Evolutionary conservation across 352 stramenopile species (phyloP).

Genomic region (Globisporangium takayamanum): DNA sequence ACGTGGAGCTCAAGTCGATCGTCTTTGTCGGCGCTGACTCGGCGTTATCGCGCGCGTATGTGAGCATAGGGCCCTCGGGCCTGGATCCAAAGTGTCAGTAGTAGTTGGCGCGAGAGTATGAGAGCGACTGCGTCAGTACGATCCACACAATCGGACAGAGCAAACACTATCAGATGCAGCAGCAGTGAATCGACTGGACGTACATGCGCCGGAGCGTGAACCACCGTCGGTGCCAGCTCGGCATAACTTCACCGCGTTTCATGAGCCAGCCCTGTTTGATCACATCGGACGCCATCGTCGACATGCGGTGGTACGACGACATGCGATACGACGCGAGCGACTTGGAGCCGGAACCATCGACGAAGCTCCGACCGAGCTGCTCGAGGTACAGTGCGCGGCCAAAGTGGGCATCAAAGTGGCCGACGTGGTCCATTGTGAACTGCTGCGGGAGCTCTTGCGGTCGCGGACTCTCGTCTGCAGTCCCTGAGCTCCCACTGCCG

Average conservation of each 20-base stretch:
- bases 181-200: conserved; percentile 3
- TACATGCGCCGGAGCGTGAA: conserved; percentile 73
- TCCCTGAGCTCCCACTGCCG: conserved; percentile 16
- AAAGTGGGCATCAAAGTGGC: conserved; percentile 63
- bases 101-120: neutral
- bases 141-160: neutral
- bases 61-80: conserved; percentile 67
- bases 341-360: conserved; percentile 54
- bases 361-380: conserved; percentile 47
- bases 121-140: neutral
- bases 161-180: neutral
- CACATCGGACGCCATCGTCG: conserved; percentile 26
- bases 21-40: conserved; percentile 45
- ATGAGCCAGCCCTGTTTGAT: conserved; percentile 74
- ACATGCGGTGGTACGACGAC: conserved; percentile 55
- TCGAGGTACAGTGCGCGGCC: conserved; percentile 66
- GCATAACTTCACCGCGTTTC: conserved; percentile 72
- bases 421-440: conserved; percentile 66
- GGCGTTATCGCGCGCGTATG: conserved; percentile 66
- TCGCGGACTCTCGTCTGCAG: conserved; percentile 12
- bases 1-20: conserved; percentile 74
- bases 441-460: conserved; percentile 18
- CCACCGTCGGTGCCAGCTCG: conserved; percentile 75
- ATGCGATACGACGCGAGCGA: conserved; percentile 63
- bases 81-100: conserved; percentile 13